Base-by-base conservation (phyloP, 768 basidiomycete species). In the Phanerodontia chrysosporium region DNA sequence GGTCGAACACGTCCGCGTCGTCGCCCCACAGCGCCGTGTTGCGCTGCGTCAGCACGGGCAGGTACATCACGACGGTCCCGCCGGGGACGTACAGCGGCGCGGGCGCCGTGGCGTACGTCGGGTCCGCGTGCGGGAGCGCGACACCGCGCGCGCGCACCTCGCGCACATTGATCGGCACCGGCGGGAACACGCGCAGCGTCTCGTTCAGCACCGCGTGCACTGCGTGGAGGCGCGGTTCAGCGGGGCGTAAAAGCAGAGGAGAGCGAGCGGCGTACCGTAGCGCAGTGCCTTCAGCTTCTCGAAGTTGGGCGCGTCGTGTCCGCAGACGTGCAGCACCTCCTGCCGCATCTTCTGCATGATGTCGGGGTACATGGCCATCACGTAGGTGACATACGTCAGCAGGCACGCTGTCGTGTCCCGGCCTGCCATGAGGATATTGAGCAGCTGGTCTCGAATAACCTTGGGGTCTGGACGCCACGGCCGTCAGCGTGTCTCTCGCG, bases 121-220 rank as follows among this genome's bases (percentile, higher is more conserved):
- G 68, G 59, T 84, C 84, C 16, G 82, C 73, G 1, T 70, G 73
- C 5, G 85, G 86, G 9, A 87, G 73, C 0, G 79, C 72, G 63
- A 80, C 81, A 14, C 81, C 69, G 2, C 71, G 65, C 0, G 74
- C 64, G 45, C 86, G 80, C 42, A 76, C 78, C 72, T 87, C 84
- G 30, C 88, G 80, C 42, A 83, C 74, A 65, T 90, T 91, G 44
- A 89, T 72, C 7, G 90, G 89, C 0, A 92, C 87, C 7, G 90
- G 88, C 3, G 90, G 90, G 73, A 86, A 93, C 1, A 93, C 73
- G 18, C 90, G 79, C 24, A 93, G 76, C 0, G 85, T 85, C 66
- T 93, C 91, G 61, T 92, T 88, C 44, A 92, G 81, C 36, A 91
- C 87, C 12, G 89, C 89, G 59, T 84, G 82, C 76, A 89, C 87